Evolutionary conservation across 495 filamentous ascomycete genomes (phyloP), one percentile per base, ranked within the genome.

Genomic region (Pyronema domesticum): DNA sequence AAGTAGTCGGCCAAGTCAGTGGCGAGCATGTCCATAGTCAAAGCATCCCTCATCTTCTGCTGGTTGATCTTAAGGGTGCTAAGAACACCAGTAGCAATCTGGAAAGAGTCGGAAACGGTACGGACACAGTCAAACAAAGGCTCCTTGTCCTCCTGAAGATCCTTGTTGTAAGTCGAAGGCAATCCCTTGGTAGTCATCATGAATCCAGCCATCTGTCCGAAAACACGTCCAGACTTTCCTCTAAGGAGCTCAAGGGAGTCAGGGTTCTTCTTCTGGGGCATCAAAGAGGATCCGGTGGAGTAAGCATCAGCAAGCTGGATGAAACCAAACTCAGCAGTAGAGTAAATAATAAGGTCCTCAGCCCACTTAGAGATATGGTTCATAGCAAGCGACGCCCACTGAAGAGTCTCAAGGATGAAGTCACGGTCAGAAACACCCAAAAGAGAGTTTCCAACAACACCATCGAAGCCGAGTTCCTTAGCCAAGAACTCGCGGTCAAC

Each of bases 121-220:
- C 88, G 87, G 67, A 93, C 76, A 65, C 81, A 80, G 69, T 94
- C 85, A 30, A 96, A 76, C 67, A 96, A 76, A 42, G 84, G 83
- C 72, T 94, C 86, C 57, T 86, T 80, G 55, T 78, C 82, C 71
- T 95, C 89, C 69, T 96, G 89, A 13, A 94, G 72, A 65, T 94
- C 85, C 72, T 95, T 94, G 73, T 95, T 94, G 74, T 95, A 95
- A 6, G 86, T 93, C 19, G 79, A 83, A 1, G 89, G 87, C 17
- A 94, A 74, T 36, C 83, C 83, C 73, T 96, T 95, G 65, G 85
- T 79, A 11, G 81, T 91, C 68, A 76, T 78, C 79, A 86, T 89
- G 60, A 95, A 73, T 36, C 89, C 89, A 7, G 84, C 76, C 82
- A 95, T 87, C 61, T 88, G 81, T 1, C 87, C 87, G 64, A 94